Evolutionary conservation across 139 green algal species (phyloP).

Genomic region (Coelastrella sp.): DNA sequence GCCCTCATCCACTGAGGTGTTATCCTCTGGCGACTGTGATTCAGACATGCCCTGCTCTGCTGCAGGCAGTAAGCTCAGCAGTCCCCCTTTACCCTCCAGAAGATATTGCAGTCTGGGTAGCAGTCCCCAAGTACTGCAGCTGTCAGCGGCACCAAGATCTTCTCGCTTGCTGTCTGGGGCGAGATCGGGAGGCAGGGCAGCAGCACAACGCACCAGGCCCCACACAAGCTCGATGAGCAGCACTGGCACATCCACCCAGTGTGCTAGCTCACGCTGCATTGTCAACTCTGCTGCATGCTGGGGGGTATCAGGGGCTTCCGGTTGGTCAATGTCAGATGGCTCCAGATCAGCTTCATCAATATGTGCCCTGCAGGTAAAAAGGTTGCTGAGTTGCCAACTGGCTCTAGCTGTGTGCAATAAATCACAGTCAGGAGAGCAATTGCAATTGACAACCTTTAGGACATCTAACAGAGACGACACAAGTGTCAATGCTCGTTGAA

Average conservation of each 20-base stretch:
- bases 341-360: slow-evolving; percentile 11
- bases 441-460: no score
- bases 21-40: no score
- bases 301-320: neutral
- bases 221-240: slow-evolving; percentile 37
- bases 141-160: neutral
- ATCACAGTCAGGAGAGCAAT: no score
- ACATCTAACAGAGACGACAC: neutral
- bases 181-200: neutral
- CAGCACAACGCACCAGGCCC: slow-evolving; percentile 36
- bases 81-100: no score
- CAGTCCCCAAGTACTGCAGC: no score
- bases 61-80: neutral
- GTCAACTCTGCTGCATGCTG: neutral
- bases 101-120: no score
- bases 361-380: slow-evolving; percentile 1
- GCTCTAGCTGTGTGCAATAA: neutral
- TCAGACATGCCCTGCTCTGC: neutral
- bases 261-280: slow-evolving; percentile 37
- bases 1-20: no score
- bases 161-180: no score
- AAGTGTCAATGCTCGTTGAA: no score
- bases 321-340: neutral
- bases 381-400: no score
- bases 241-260: slow-evolving; percentile 44